Evolutionary conservation across 306 rosid genomes (phyloP).

Genomic region (Prunus kanzakura): DNA sequence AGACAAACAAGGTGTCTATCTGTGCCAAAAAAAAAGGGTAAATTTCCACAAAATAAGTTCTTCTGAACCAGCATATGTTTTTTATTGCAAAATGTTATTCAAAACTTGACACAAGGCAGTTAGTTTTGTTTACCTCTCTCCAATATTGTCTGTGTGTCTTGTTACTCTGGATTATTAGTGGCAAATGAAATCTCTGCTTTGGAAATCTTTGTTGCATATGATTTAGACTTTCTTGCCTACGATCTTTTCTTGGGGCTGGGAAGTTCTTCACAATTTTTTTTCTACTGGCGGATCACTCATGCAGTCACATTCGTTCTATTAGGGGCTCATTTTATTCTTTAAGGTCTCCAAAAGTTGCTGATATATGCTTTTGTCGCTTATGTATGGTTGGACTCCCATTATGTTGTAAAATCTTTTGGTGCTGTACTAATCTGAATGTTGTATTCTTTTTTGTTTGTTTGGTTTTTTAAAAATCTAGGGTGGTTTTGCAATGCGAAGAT

Average conservation of each 20-base stretch:
- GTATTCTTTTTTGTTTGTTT: background rate
- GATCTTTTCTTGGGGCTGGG: too few species aligned
- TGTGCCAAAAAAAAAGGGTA: background rate
- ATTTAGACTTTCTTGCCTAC: too few species aligned
- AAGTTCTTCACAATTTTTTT: background rate
- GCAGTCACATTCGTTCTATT: background rate
- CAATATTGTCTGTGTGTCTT: background rate
- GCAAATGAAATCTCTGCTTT: background rate
- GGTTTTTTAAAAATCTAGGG: constrained; percentile 43
- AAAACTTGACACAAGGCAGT: background rate
- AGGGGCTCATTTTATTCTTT: background rate
- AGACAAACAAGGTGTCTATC: background rate
- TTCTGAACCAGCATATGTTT: background rate
- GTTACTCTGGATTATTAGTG: background rate
- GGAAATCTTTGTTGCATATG: too few species aligned
- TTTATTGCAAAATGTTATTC: background rate
- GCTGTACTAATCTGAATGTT: background rate
- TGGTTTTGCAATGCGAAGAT: constrained; percentile 95
- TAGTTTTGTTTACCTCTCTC: background rate
- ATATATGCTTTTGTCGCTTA: background rate
- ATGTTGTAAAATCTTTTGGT: background rate
- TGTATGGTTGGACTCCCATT: background rate
- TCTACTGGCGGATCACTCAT: background rate
- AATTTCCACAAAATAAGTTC: background rate
- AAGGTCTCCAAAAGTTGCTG: background rate